phyloP scores from a whole-genome alignment of 305 asterid genomes.

The Plantago coronopus region DNA sequence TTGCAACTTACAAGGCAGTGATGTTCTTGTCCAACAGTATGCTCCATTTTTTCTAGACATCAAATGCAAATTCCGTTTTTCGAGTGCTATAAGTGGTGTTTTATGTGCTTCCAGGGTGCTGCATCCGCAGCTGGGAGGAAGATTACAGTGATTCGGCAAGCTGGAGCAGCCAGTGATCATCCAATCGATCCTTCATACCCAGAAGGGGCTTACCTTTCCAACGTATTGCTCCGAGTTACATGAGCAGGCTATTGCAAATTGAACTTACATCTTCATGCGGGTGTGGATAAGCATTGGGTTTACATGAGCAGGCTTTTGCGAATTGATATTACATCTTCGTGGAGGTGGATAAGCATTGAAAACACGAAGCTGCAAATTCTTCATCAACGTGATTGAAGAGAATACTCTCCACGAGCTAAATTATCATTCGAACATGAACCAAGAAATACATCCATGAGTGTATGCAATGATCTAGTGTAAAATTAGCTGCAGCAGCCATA shows the following conservation, averaged over 20 bases:
- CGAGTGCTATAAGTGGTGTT: not conserved
- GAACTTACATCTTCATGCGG: not conserved
- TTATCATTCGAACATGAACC: too few species aligned
- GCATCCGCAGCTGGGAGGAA: constrained; percentile 74
- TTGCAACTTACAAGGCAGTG: too few species aligned
- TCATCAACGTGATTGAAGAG: not conserved
- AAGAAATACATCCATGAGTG: too few species aligned
- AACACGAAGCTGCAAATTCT: not conserved
- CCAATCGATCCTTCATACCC: constrained; percentile 85
- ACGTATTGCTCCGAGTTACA: constrained; percentile 61
- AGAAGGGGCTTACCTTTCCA: constrained; percentile 82
- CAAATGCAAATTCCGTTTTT: not conserved
- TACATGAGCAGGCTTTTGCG: constrained; percentile 32
- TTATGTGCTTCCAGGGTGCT: constrained; percentile 49
- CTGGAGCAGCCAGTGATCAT: constrained; percentile 88
- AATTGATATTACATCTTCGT: not conserved
- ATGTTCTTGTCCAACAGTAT: too few species aligned
- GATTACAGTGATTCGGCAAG: constrained; percentile 67
- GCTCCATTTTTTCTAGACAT: not conserved
- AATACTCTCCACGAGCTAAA: too few species aligned
- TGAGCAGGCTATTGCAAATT: constrained; percentile 16
- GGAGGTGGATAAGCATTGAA: not conserved
- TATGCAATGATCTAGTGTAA: too few species aligned
- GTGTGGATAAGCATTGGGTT: constrained; percentile 13
- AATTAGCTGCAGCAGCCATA: too few species aligned